Conservation (phyloP, 768 basidiomycete genomes). For the Suillus discolor region DNA sequence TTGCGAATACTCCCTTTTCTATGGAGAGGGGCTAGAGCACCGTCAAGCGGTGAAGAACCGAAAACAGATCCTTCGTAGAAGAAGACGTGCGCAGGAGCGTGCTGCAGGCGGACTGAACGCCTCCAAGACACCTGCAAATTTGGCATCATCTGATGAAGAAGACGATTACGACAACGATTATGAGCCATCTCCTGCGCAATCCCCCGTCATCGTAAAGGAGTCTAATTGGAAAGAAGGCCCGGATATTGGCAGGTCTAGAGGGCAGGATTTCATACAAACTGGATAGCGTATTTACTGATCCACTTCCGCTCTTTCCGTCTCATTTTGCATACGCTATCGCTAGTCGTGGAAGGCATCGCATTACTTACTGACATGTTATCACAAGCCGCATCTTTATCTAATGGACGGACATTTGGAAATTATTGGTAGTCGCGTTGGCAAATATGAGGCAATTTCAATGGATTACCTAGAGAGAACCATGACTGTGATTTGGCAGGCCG, state of each 20-base stretch:
- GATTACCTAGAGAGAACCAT: conserved; percentile 20
- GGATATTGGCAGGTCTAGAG: conserved; percentile 18
- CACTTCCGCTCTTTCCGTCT: conserved; percentile 13
- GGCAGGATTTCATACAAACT: conserved; percentile 22
- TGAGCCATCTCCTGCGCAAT: conserved; percentile 12
- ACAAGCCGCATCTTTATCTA: conserved; percentile 33
- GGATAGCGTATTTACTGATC: conserved; percentile 23
- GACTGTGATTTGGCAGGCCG: conserved; percentile 13
- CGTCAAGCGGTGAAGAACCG: conserved; percentile 66
- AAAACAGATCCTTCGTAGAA: conserved; percentile 75
- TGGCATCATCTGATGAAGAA: conserved; percentile 25
- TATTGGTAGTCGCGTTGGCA: conserved; percentile 13
- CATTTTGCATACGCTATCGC: conserved; percentile 16
- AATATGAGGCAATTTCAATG: conserved; percentile 24
- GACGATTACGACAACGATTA: conserved; percentile 21
- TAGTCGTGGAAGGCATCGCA: conserved; percentile 27
- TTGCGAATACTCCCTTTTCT: conserved; percentile 93
- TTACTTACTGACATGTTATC: conserved; percentile 23
- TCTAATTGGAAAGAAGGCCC: conserved; percentile 21
- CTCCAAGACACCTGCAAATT: conserved; percentile 24
- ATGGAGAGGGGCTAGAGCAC: conserved; percentile 75
- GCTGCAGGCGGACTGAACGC: conserved; percentile 42
- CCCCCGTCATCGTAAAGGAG: conserved; percentile 11
- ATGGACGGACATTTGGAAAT: conserved; percentile 38
- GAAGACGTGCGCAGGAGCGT: conserved; percentile 72